Base-by-base conservation (phyloP, 169 alveolate genomes). In the Amoebophrya sp. region DNA sequence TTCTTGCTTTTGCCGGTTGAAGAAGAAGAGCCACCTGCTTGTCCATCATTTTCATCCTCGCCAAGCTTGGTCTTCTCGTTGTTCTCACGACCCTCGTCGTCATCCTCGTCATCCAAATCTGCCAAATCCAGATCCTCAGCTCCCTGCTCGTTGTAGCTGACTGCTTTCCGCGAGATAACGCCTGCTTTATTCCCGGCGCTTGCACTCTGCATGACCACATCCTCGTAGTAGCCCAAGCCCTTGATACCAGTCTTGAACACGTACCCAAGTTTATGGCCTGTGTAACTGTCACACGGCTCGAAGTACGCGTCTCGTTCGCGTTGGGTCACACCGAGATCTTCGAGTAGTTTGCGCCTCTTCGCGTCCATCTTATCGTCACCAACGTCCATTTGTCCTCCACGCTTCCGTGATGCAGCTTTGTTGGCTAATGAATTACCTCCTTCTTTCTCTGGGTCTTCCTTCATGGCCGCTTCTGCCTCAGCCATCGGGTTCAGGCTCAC, bases 211-310 rank as follows among this genome's bases (percentile, higher is more conserved):
- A 10, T 23, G 33, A 65, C 54, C 41, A 26, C 92, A 34, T 92
- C 94, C 94, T 53, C 33, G 65, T 92, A 92, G 76, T 92, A 92
- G 41, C 94, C 94, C 78, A 89, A 34, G 34, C 94, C 94, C 23
- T 89, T 89, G 41, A 89, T 24, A 33, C 94, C 94, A 0, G 24
- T 34, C 83, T 92, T 89, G 89, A 89, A 92, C 38, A 90, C 76
- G 90, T 92, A 92, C 26, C 94, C 94, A 33, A 89, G 91, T 0
- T 65, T 89, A 0, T n/a, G 41, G 24, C 92, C 94, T 90, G 41
- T 36, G 41, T 0, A 77, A n/a, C 54, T 6, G 47, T 36, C 89
- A 54, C 10, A 34, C 0, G 41, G 53, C 6, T n/a, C 41, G 83
- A 38, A 40, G 40, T 0, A 41, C 41, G 26, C 33, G 83, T 65